Percentiles rank a stretch among this genome's conserved stretches.
phyloP scores from a whole-genome alignment of 768 basidiomycete species.

The Podaxis sp. region DNA sequence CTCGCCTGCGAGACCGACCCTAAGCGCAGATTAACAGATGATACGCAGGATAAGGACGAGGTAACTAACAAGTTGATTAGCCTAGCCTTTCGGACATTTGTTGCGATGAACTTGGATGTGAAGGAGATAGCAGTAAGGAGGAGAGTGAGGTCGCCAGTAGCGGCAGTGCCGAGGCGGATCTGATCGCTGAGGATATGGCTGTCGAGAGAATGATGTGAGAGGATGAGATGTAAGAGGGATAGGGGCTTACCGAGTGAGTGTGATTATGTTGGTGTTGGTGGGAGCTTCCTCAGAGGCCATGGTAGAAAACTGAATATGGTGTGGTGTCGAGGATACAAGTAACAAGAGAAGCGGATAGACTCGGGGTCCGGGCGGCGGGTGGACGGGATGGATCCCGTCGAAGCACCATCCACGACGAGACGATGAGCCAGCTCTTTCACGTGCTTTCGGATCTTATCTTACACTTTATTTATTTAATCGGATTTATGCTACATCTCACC shows the following conservation, averaged over 20 bases:
- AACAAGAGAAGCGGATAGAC: conserved; percentile 13
- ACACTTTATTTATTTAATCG: conserved; percentile 11
- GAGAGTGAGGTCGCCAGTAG: conserved; percentile 92
- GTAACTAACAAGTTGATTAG: conserved; percentile 88
- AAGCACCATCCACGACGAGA: background rate
- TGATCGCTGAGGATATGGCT: conserved; percentile 83
- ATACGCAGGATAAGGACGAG: conserved; percentile 1
- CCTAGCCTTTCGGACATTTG: conserved; percentile 94
- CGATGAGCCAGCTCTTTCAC: conserved; percentile 20
- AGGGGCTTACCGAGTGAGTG: conserved; percentile 74
- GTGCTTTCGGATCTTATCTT: conserved; percentile 25
- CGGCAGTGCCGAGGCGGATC: conserved; percentile 71
- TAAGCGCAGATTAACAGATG: conserved; percentile 24
- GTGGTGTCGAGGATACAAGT: conserved; percentile 14
- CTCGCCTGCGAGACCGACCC: conserved; percentile 95
- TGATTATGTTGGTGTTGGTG: conserved; percentile 78
- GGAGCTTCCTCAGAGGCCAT: conserved; percentile 64
- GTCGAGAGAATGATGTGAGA: conserved; percentile 11
- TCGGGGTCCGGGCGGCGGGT: conserved; percentile 3
- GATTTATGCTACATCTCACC: conserved; percentile 32
- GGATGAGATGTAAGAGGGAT: background rate
- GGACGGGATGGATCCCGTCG: conserved; percentile 3
- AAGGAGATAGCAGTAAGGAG: conserved; percentile 95
- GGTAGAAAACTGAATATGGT: conserved; percentile 10
- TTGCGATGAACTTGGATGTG: conserved; percentile 96